Percentiles rank a stretch among this genome's conserved stretches.
phyloP scores from a whole-genome alignment of 2,329 filamentous ascomycete genomes.

The Trichothecium roseum region DNA sequence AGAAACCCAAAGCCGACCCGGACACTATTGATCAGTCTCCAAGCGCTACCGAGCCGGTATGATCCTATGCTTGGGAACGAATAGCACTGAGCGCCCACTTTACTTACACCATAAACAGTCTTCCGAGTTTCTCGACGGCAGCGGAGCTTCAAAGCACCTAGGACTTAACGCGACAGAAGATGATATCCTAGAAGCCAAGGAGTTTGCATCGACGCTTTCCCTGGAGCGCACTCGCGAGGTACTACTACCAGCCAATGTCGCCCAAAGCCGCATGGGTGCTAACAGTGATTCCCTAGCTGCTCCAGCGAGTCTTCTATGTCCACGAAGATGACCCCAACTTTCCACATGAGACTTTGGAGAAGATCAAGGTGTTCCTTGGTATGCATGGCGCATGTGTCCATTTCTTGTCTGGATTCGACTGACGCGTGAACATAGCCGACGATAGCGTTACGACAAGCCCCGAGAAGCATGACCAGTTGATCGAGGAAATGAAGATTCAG shows the following conservation, averaged over 20 bases:
- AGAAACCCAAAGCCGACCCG: no score
- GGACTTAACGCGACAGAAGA: conserved; percentile 26
- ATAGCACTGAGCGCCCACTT: no score
- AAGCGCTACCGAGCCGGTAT: no score
- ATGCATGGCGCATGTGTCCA: no score
- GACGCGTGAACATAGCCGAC: conserved; percentile 10
- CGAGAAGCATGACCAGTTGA: conserved; percentile 26
- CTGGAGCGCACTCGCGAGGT: conserved; percentile 22
- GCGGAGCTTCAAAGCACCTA: no score
- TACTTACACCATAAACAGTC: no score
- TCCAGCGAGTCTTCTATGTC: conserved; percentile 13
- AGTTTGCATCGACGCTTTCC: conserved; percentile 21
- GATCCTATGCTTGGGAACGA: no score
- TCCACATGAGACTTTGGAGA: conserved; percentile 11
- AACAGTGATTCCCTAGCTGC: conserved; percentile 4
- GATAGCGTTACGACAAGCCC: conserved; percentile 21
- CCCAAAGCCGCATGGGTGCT: conserved; percentile 8
- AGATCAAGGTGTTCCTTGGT: conserved; percentile 16
- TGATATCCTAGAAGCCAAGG: conserved; percentile 32
- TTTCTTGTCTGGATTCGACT: no score
- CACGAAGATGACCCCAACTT: conserved; percentile 17
- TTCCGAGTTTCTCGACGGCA: no score
- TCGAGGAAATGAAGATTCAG: conserved; percentile 42
- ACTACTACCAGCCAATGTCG: neutral
- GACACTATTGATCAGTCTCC: no score